A percentile compares a stretch with the other conserved stretches of the same genome.
Conservation (phyloP, 2,329 filamentous ascomycete species). For the Albifimbria verrucaria region DNA sequence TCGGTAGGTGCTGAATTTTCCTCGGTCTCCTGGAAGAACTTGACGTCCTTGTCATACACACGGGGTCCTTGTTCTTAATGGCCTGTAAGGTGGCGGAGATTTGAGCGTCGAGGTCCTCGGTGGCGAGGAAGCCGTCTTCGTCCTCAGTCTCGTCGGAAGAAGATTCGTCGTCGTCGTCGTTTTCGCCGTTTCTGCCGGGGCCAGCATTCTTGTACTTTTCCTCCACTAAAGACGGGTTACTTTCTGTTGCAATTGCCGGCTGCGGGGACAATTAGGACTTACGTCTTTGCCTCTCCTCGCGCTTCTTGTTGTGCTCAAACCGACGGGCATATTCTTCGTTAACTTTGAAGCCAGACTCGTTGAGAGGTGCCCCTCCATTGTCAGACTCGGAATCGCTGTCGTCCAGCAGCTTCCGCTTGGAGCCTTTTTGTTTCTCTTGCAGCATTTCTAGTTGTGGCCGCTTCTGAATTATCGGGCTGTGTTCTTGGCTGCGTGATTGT, state of each 20-base stretch:
- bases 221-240: constrained; percentile 59
- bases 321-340: constrained; percentile 86
- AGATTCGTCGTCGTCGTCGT: constrained; percentile 55
- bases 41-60: constrained; percentile 77
- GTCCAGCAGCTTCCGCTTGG: constrained; percentile 52
- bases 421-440: constrained; percentile 22
- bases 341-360: constrained; percentile 64
- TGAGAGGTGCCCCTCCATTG: constrained; percentile 37
- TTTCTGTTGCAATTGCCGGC: neutral
- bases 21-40: constrained; percentile 71
- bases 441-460: neutral
- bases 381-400: constrained; percentile 50
- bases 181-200: constrained; percentile 42
- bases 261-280: constrained; percentile 24
- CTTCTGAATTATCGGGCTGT: too few relatives aligned
- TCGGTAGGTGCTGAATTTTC: constrained; percentile 31
- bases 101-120: constrained; percentile 78
- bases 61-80: constrained; percentile 88
- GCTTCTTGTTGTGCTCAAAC: constrained; percentile 97
- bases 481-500: too few relatives aligned
- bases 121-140: constrained; percentile 83
- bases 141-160: constrained; percentile 82
- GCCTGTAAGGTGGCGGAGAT: constrained; percentile 85
- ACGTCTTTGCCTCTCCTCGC: constrained; percentile 77
- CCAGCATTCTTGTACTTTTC: constrained; percentile 68